phyloP scores from a whole-genome alignment of 345 rosid genomes.

The Lagerstroemia speciosa region DNA sequence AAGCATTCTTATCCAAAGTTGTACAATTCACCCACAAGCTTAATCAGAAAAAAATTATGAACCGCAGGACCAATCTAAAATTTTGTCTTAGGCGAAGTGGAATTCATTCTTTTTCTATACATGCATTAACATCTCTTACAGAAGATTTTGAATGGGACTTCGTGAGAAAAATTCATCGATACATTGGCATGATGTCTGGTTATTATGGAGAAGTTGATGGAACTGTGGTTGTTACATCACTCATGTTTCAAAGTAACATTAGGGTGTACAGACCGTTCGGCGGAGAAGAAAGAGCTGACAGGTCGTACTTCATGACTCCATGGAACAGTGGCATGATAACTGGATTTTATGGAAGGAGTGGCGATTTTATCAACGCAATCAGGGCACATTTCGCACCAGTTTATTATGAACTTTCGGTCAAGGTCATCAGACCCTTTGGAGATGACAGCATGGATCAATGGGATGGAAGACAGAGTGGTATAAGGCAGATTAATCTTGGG shows the following conservation, averaged over 20 bases:
- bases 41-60: too few species aligned
- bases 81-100: too few species aligned
- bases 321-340: neutral
- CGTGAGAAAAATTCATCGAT: too few species aligned
- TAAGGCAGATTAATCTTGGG: neutral
- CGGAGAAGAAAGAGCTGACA: neutral
- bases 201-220: neutral
- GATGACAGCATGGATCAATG: neutral
- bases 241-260: neutral
- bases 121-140: too few species aligned
- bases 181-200: neutral
- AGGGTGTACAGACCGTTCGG: neutral
- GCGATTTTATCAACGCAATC: neutral
- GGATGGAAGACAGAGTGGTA: neutral
- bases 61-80: too few species aligned
- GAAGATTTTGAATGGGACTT: too few species aligned
- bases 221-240: neutral
- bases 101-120: too few species aligned
- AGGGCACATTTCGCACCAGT: neutral
- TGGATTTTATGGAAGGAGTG: slow-evolving; percentile 1
- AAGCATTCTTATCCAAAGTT: too few species aligned
- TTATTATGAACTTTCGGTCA: neutral
- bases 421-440: neutral
- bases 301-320: neutral
- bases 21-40: too few species aligned